A percentile compares a stretch with the other conserved stretches of the same genome.
These are phyloP conservation scores for Porphyrellus cyaneotinctus DNA, from an alignment of 768 basidiomycete species.

Conservation along the genomic window DNA sequence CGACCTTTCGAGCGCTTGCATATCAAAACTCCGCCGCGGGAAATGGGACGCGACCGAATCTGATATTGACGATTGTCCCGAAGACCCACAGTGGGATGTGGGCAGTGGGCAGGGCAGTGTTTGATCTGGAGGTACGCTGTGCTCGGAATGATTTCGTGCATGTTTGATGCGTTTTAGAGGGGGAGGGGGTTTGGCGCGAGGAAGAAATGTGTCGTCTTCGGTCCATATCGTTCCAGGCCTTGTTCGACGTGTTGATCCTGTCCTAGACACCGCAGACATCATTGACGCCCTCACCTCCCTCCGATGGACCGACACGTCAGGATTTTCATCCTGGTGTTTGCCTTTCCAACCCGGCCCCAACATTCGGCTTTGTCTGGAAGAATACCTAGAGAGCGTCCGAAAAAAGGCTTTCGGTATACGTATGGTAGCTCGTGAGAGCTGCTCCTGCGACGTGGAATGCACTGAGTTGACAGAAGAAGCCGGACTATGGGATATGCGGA, in stretches of 20 bases:
- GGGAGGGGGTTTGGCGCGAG: conserved; percentile 18
- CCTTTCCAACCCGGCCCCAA: background rate
- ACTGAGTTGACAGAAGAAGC: background rate
- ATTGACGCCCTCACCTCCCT: background rate
- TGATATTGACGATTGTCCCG: background rate
- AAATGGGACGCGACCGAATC: background rate
- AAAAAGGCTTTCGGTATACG: background rate
- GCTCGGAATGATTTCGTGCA: conserved; percentile 6
- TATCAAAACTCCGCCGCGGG: background rate
- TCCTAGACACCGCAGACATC: background rate
- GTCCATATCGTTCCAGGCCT: conserved; percentile 9
- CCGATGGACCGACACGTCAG: background rate
- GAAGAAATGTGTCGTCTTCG: conserved; percentile 18
- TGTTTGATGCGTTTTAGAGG: conserved; percentile 13
- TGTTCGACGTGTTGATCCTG: background rate
- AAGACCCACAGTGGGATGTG: background rate
- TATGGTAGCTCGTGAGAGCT: background rate
- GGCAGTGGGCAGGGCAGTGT: background rate
- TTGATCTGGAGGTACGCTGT: background rate
- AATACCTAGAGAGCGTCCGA: background rate
- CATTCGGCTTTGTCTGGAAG: background rate
- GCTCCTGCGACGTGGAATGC: background rate
- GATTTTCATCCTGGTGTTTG: background rate
- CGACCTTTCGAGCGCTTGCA: background rate
- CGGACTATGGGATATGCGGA: background rate